Percentiles rank a stretch among this genome's conserved stretches.
Evolutionary conservation across 2,329 filamentous ascomycete genomes (phyloP).

Genomic region (Colletotrichum noveboracense): DNA sequence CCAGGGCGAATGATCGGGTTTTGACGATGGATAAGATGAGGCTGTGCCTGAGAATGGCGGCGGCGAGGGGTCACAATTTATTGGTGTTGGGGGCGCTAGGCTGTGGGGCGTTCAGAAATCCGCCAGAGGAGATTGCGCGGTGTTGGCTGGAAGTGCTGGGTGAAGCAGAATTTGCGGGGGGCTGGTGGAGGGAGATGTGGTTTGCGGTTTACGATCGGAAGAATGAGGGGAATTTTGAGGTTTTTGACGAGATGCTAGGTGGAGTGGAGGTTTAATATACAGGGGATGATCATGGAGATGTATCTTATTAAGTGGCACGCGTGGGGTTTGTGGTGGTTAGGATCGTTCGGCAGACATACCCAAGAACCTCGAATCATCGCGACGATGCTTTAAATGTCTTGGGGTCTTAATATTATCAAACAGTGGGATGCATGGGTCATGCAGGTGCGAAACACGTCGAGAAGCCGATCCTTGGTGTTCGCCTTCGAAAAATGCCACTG

Average conservation of each 20-base stretch:
- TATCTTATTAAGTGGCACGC: accelerated
- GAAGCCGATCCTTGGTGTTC: too few relatives aligned
- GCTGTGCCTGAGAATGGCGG: conserved; percentile 63
- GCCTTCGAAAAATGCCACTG: too few relatives aligned
- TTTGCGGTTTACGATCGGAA: conserved; percentile 65
- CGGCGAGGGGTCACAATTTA: conserved; percentile 56
- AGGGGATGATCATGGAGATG: background rate
- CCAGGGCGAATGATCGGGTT: conserved; percentile 47
- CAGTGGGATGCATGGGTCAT: too few relatives aligned
- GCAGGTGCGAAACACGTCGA: too few relatives aligned
- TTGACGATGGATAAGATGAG: conserved; percentile 69
- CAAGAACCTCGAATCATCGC: background rate
- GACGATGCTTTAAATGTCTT: too few relatives aligned
- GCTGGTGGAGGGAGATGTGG: conserved; percentile 67
- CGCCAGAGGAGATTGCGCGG: conserved; percentile 62
- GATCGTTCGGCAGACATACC: background rate
- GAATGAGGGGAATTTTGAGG: conserved; percentile 53
- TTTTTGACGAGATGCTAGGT: conserved; percentile 51
- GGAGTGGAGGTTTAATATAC: conserved; percentile 33
- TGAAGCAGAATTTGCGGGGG: conserved; percentile 66
- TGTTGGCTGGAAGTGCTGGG: conserved; percentile 67
- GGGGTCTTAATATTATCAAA: too few relatives aligned
- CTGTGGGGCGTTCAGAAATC: conserved; percentile 71
- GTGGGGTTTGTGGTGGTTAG: background rate
- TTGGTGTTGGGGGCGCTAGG: conserved; percentile 73